phyloP scores from a whole-genome alignment of 805 yeast genomes.

The Wickerhamomyces sydowiorum region DNA sequence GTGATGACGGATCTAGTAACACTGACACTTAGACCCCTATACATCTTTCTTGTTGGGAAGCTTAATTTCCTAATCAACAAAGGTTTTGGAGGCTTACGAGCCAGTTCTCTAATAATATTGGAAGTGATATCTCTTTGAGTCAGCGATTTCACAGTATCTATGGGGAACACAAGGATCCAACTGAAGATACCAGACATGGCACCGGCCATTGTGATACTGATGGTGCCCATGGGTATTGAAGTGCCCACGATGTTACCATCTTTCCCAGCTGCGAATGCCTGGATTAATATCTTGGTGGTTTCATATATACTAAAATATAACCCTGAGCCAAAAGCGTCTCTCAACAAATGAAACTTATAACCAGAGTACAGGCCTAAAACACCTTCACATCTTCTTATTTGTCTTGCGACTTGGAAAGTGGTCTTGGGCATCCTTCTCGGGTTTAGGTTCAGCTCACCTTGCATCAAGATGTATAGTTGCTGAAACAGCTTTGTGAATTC shows the following conservation, averaged over 20 bases:
- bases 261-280: constrained; percentile 11
- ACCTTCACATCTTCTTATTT: constrained; percentile 57
- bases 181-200: constrained; percentile 71
- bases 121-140: constrained; percentile 70
- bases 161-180: constrained; percentile 73
- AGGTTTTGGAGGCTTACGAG: constrained; percentile 32
- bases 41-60: constrained; percentile 47
- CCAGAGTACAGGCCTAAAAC: constrained; percentile 67
- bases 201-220: constrained; percentile 63
- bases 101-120: constrained; percentile 54
- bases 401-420: constrained; percentile 41
- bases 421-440: constrained; percentile 29
- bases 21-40: constrained; percentile 75
- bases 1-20: constrained; percentile 64
- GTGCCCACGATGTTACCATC: constrained; percentile 28
- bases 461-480: constrained; percentile 49
- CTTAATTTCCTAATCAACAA: constrained; percentile 25
- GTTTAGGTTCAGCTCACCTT: constrained; percentile 23
- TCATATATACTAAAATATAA: constrained; percentile 74
- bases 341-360: constrained; percentile 53
- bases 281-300: constrained; percentile 51
- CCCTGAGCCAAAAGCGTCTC: constrained; percentile 71
- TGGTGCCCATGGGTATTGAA: constrained; percentile 27
- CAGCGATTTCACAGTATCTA: constrained; percentile 75
- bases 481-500: constrained; percentile 80